Evolutionary conservation across 805 yeast genomes (phyloP).

Genomic region (Saccharomycopsis malanga): DNA sequence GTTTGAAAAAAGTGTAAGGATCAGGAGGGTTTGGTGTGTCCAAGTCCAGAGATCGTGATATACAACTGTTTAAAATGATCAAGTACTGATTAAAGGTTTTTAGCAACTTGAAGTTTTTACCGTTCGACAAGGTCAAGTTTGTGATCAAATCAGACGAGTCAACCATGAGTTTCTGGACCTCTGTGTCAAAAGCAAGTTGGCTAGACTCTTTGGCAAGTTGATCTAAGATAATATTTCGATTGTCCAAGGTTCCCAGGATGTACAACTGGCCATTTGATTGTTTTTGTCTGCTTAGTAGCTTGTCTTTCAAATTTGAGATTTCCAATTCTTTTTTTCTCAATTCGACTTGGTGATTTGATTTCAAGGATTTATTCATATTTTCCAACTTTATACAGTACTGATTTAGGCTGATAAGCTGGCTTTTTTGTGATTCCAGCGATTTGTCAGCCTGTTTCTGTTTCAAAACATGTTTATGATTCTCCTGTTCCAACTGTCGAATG

Average conservation of each 20-base stretch:
- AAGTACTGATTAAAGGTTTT: slow-evolving; percentile 2
- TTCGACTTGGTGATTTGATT: slow-evolving; percentile 9
- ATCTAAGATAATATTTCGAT: background rate
- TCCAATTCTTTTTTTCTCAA: slow-evolving; percentile 18
- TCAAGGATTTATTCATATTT: slow-evolving; percentile 4
- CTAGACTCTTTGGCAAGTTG: background rate
- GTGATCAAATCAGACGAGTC: slow-evolving; percentile 19
- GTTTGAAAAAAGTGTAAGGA: no score
- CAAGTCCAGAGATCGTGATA: no score
- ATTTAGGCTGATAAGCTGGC: background rate
- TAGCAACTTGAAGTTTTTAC: slow-evolving; percentile 4
- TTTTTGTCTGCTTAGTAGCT: slow-evolving; percentile 8
- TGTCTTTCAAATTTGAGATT: slow-evolving; percentile 15
- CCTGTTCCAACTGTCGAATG: background rate
- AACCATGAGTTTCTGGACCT: slow-evolving; percentile 15
- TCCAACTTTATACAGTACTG: background rate
- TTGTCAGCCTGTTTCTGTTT: background rate
- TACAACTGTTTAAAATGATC: background rate
- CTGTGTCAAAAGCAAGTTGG: slow-evolving; percentile 10
- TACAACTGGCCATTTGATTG: background rate
- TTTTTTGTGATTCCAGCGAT: background rate
- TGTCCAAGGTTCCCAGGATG: background rate
- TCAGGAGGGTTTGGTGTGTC: no score
- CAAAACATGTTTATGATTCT: background rate
- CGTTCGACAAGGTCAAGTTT: slow-evolving; percentile 13